Evolutionary conservation across 2,329 filamentous ascomycete genomes (phyloP), one percentile per base, ranked within the genome.

Genomic region (Sporothrix pseudoabietina): DNA sequence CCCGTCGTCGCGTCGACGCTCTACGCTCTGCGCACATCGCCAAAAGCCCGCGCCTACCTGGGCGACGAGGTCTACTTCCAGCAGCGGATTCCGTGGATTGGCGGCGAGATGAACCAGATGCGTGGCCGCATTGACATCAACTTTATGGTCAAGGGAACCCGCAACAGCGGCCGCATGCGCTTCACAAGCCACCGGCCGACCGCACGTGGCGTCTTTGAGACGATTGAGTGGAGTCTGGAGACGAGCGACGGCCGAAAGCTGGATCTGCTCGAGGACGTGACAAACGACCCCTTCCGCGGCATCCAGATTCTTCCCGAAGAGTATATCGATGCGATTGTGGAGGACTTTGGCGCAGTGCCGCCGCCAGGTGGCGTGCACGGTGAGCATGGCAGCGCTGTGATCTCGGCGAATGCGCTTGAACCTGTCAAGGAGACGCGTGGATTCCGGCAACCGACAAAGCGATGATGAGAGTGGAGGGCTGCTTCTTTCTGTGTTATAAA

Each of bases 21-120:
- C 39, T 99, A 98, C 85, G 92, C 95, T 0, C 88, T 99, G 76
- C 92, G 96, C 76, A 97, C 93, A 2, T 94, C 91, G 73, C 84
- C 88, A 2, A 83, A 85, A 74, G 96, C 94, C 63, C 90, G 94
- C 79, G 90, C 90, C 73, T 84, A 91, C 63, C 88, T 99, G 39
- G 96, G 96, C 76, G 93, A 98, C 82, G 91, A 95, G 83, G 91
- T 96, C 79, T 94, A 94, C 82, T 95, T 94, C 82, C 87, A 88
- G 77, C 86, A 89, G 79, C 88, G 91, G 82, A 92, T 95, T 79
- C 93, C 93, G 61, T 95, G 92, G 92, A 94, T 96, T 79, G 85
- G 87, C 78, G 93, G 93, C 75, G 90, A 94, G 84, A 92, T 99
- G 87, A 97, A 98, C 83, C 95, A 97, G 85, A 83, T 98, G 81